These are phyloP conservation scores for Hansenula sp. DNA, from an alignment of 1,139 yeast species.

Conservation along the genomic window DNA sequence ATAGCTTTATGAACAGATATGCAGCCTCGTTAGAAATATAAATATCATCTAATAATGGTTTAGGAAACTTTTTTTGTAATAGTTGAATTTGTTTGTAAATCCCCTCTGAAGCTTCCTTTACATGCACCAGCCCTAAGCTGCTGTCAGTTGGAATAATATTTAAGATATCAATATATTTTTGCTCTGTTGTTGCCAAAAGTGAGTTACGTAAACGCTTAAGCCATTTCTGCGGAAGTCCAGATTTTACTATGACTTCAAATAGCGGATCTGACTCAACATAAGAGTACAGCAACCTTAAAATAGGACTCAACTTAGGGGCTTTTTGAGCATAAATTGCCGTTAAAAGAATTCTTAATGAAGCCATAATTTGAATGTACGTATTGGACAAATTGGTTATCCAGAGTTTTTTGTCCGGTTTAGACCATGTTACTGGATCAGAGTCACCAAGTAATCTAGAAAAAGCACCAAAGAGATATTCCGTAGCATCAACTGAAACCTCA, in stretches of 20 bases:
- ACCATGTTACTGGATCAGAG: conserved; percentile 43
- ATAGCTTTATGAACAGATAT: conserved; percentile 51
- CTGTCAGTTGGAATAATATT: conserved; percentile 62
- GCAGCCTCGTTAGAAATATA: conserved; percentile 54
- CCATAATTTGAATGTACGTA: conserved; percentile 45
- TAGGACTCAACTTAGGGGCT: conserved; percentile 62
- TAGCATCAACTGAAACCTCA: conserved; percentile 24
- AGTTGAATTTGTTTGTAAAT: conserved; percentile 46
- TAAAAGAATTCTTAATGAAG: conserved; percentile 41
- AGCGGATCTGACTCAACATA: conserved; percentile 47
- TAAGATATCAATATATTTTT: conserved; percentile 54
- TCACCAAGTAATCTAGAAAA: conserved; percentile 27
- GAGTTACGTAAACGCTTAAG: conserved; percentile 45
- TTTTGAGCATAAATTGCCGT: conserved; percentile 42
- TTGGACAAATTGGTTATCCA: conserved; percentile 47
- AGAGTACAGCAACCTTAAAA: conserved; percentile 45
- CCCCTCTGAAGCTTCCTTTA: conserved; percentile 54
- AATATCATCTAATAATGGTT: conserved; percentile 56
- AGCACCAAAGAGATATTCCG: conserved; percentile 23
- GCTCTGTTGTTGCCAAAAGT: conserved; percentile 50
- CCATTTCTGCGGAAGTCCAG: conserved; percentile 45
- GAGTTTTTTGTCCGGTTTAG: conserved; percentile 43
- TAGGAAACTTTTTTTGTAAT: conserved; percentile 57
- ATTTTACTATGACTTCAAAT: conserved; percentile 32
- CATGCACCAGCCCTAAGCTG: conserved; percentile 51